A percentile compares a stretch with the other conserved stretches of the same genome.
These are phyloP conservation scores for Lichenothelia convexa DNA, from an alignment of 495 filamentous ascomycete species.

Conservation along the genomic window DNA sequence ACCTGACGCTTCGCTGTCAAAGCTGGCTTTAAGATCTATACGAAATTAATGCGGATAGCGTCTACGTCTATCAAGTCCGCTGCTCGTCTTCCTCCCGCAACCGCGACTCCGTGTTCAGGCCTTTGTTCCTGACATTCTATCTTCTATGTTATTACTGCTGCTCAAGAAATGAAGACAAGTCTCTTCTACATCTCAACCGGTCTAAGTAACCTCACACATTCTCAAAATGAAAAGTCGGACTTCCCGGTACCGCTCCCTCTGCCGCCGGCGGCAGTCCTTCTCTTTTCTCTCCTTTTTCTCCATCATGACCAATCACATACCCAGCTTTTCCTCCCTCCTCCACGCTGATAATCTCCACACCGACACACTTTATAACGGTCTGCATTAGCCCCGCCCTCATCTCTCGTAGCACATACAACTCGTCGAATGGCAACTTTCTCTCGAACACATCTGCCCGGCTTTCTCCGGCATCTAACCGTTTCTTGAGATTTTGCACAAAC, in stretches of 20 bases:
- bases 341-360: constrained; percentile 23
- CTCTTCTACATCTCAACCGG: no score
- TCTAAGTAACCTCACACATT: no score
- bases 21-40: no score
- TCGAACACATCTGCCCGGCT: constrained; percentile 50
- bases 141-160: no score
- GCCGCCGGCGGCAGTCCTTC: constrained; percentile 12
- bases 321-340: constrained; percentile 21
- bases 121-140: no score
- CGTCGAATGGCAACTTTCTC: constrained; percentile 70
- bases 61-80: no score
- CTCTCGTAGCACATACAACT: constrained; percentile 38
- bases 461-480: constrained; percentile 44
- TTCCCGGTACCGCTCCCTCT: constrained; percentile 16
- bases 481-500: constrained; percentile 78
- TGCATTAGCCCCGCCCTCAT: constrained; percentile 23
- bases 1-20: no score
- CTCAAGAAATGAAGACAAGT: no score
- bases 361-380: constrained; percentile 18
- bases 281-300: constrained; percentile 10
- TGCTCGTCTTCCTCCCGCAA: no score
- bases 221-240: constrained; percentile 18
- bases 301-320: constrained; percentile 10
- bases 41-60: no score
- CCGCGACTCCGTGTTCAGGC: no score